phyloP scores from a whole-genome alignment of 176 grass and related monocot genomes.

The Aegilops speltoides region DNA sequence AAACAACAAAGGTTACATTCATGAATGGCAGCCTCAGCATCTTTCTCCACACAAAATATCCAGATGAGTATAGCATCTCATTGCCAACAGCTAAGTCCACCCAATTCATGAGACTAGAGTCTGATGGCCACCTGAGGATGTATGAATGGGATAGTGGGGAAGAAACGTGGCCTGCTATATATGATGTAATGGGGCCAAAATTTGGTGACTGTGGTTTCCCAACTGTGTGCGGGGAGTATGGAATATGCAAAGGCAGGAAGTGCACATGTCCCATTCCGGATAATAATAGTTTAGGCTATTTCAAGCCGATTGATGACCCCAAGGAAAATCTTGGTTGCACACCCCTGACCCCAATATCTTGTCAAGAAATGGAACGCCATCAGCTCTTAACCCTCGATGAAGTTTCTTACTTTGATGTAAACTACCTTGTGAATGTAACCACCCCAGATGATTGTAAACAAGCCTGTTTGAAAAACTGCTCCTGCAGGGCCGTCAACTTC shows the following conservation, averaged over 20 bases:
- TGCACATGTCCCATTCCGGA: slow-evolving; percentile 22
- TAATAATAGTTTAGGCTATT: neutral
- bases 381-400: neutral
- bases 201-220: slow-evolving; percentile 34
- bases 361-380: neutral
- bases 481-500: too few relatives aligned
- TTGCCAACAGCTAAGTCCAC: too few relatives aligned
- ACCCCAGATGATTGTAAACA: too few relatives aligned
- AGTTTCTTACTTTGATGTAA: slow-evolving; percentile 6
- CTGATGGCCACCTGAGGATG: too few relatives aligned
- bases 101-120: too few relatives aligned
- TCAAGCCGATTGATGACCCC: slow-evolving; percentile 5
- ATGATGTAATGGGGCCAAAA: too few relatives aligned
- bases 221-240: neutral
- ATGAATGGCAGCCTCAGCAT: neutral
- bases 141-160: too few relatives aligned
- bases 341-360: neutral
- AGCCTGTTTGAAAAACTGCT: too few relatives aligned
- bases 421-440: neutral
- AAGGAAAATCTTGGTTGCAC: slow-evolving; percentile 20
- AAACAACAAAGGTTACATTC: neutral
- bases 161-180: too few relatives aligned
- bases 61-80: too few relatives aligned
- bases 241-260: too few relatives aligned
- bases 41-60: too few relatives aligned